Evolutionary conservation across 1,284 basidiomycete species (phyloP).

Genomic region (Boletus semigastroideus): DNA sequence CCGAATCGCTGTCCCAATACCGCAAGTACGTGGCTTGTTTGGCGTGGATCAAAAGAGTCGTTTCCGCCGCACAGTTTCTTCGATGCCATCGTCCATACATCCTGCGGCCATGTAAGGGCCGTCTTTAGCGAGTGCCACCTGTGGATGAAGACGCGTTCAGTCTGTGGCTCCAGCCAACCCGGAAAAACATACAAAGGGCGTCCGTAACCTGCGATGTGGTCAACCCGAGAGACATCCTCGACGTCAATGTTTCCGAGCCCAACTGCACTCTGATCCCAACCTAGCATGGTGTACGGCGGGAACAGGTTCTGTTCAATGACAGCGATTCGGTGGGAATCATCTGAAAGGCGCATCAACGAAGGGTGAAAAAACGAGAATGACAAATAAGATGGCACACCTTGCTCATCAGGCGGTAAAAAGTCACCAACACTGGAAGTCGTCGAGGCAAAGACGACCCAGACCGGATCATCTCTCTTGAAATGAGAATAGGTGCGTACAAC

Average conservation of each 20-base stretch:
- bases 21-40: conserved; percentile 1
- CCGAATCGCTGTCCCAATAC: conserved; percentile 12
- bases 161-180: neutral
- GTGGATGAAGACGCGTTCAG: neutral
- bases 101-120: neutral
- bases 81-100: neutral
- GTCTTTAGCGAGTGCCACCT: conserved; percentile 3
- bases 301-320: neutral
- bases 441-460: conserved; percentile 17
- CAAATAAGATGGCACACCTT: neutral
- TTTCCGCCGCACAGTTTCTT: neutral
- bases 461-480: neutral
- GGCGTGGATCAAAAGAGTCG: neutral
- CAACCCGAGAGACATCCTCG: neutral
- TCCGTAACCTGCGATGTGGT: conserved; percentile 2
- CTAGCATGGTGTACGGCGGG: conserved; percentile 10
- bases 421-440: conserved; percentile 13
- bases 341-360: neutral
- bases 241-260: neutral
- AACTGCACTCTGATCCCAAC: conserved; percentile 8
- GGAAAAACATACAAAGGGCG: conserved; percentile 1
- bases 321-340: conserved; percentile 6
- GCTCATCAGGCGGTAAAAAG: conserved; percentile 7
- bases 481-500: conserved; percentile 5
- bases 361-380: neutral